A percentile compares a stretch with the other conserved stretches of the same genome.
phyloP scores from a whole-genome alignment of 192 early-diverging fungal species.

The Backusella liffmaniae region DNA sequence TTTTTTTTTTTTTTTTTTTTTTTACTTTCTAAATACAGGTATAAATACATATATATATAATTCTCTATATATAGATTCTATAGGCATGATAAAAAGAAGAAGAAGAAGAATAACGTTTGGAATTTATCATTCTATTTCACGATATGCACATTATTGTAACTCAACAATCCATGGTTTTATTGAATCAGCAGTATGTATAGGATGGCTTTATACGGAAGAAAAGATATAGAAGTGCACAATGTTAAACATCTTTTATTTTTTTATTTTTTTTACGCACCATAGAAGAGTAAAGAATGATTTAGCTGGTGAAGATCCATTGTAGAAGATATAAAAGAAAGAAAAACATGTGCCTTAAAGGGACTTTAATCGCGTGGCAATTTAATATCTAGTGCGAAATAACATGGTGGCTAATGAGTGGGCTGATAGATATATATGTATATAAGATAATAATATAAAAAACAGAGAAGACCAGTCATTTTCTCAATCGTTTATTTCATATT shows the following conservation, averaged over 20 bases:
- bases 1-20: background rate
- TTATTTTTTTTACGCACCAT: background rate
- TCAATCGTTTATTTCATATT: slow-evolving; percentile 1
- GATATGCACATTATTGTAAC: background rate
- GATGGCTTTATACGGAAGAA: background rate
- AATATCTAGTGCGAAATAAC: background rate
- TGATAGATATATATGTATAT: background rate
- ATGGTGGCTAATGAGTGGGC: background rate
- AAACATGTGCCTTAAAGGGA: background rate
- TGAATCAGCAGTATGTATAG: background rate
- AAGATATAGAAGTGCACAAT: background rate
- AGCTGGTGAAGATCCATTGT: background rate
- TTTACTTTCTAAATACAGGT: background rate
- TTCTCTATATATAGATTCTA: background rate
- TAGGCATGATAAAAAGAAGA: background rate
- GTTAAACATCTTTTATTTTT: background rate
- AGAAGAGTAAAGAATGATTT: background rate
- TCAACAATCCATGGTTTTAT: background rate
- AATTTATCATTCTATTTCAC: background rate
- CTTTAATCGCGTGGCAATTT: background rate
- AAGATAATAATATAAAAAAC: background rate
- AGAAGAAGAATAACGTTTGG: background rate
- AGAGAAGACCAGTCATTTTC: background rate
- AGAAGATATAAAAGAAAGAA: background rate
- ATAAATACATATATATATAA: background rate